Evolutionary conservation across 2,329 filamentous ascomycete genomes (phyloP).

Genomic region (Colletotrichum australisinense): DNA sequence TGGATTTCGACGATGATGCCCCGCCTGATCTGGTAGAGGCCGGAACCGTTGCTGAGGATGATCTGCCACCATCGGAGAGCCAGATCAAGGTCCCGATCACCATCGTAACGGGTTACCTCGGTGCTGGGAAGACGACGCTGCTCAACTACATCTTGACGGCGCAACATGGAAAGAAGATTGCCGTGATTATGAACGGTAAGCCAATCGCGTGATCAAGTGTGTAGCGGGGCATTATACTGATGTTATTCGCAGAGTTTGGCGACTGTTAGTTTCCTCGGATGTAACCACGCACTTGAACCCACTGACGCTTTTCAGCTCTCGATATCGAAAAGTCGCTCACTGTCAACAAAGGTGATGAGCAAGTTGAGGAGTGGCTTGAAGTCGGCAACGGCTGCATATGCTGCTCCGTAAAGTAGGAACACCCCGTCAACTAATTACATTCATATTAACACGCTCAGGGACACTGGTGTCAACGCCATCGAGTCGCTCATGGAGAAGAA

Average conservation of each 20-base stretch:
- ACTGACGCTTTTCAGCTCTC: constrained; percentile 66
- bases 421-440: background rate
- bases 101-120: constrained; percentile 91
- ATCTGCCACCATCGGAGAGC: constrained; percentile 57
- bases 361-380: constrained; percentile 94
- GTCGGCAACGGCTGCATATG: constrained; percentile 97
- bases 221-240: constrained; percentile 24
- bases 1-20: constrained; percentile 75
- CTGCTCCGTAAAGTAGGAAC: constrained; percentile 86
- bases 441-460: constrained; percentile 60
- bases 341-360: constrained; percentile 83
- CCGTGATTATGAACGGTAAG: constrained; percentile 91
- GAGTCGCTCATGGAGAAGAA: constrained; percentile 95
- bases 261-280: constrained; percentile 68
- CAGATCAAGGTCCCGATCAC: constrained; percentile 82
- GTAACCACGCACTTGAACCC: background rate
- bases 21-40: constrained; percentile 73
- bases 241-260: constrained; percentile 75
- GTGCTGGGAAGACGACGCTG: constrained; percentile 94
- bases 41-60: constrained; percentile 46
- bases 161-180: constrained; percentile 96
- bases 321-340: constrained; percentile 98
- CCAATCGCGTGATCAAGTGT: constrained; percentile 22
- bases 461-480: constrained; percentile 92
- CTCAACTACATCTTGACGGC: constrained; percentile 96